Base-by-base conservation (phyloP, 176 grass and related monocot genomes). In the Dendrocalamus sinicus region DNA sequence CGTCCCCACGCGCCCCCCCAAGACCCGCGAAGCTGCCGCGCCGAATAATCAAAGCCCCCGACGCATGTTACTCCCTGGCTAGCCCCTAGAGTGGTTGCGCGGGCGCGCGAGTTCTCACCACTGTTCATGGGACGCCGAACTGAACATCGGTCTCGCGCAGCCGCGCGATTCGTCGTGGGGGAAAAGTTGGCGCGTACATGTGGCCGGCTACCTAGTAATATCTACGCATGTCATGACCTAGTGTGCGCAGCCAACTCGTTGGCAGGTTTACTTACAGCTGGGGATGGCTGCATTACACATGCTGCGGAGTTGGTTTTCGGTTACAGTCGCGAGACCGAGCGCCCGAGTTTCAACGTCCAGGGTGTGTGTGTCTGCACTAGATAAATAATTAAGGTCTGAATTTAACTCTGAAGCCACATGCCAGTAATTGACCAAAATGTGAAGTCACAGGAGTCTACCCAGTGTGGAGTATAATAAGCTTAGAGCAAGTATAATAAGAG, bases 11-110 rank as follows among this genome's bases (percentile, higher is more conserved):
- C 8, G 15, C 14, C 10, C 5, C 51, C 65, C 55, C 52, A 7
- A 37, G 43, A 83, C 91, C 88, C 88, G 6, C 75, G 87, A 97
- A 94, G 89, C 78, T 91, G 84, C 92, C 89, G 62, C 30, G 6
- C 41, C 73, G 3, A 66, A 52, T 88, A 88, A 74, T 85, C 76
- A 81, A 85, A 26, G 51, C 20, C 15, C 9, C 15, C 35, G 14
- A 19, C 16, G 24, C 79, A 82, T 74, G 55, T 73, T 66, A 83
- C 81, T 22, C 74, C 11, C 54, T 17, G 51, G 54, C 41, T 16
- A 20, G 69, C 3, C 37, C 45, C 2, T 35, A 6, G 14, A 35
- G 23, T 0, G 28, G 70, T 8, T 9, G 40, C 41, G 73, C 32
- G 44, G 26, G 50, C 13, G 46, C 35, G 66, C 84, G 75, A 73